phyloP scores from a whole-genome alignment of 805 yeast species.

The Candida nitratophila region DNA sequence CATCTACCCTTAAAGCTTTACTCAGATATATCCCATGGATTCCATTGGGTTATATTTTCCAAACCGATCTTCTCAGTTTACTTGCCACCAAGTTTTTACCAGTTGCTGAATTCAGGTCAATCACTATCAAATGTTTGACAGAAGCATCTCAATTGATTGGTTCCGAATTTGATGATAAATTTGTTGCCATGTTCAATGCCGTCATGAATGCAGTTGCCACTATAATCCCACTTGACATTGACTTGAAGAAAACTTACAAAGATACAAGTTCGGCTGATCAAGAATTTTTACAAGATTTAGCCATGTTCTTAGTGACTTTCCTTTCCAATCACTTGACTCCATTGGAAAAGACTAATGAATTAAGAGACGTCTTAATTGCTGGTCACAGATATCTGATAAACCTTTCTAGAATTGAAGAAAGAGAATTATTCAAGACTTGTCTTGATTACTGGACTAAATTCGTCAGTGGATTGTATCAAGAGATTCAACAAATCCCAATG shows the following conservation, averaged over 20 bases:
- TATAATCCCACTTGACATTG: slow-evolving; percentile 67
- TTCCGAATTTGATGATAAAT: slow-evolving; percentile 47
- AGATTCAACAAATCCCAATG: slow-evolving; percentile 74
- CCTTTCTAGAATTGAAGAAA: slow-evolving; percentile 84
- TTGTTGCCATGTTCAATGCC: slow-evolving; percentile 61
- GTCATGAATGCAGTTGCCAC: slow-evolving; percentile 62
- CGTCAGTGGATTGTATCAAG: slow-evolving; percentile 76
- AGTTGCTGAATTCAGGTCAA: slow-evolving; percentile 73
- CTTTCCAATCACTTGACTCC: slow-evolving; percentile 64
- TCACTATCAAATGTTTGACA: slow-evolving; percentile 85
- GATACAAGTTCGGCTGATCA: slow-evolving; percentile 79
- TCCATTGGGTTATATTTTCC: slow-evolving; percentile 83
- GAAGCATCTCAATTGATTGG: slow-evolving; percentile 73
- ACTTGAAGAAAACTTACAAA: slow-evolving; percentile 64
- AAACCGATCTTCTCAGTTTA: slow-evolving; percentile 69
- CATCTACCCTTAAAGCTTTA: slow-evolving; percentile 77
- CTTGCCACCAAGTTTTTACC: slow-evolving; percentile 71
- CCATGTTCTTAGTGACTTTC: slow-evolving; percentile 85
- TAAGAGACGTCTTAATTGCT: slow-evolving; percentile 53
- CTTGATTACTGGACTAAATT: slow-evolving; percentile 90
- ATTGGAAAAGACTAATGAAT: slow-evolving; percentile 51
- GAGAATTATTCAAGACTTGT: slow-evolving; percentile 93
- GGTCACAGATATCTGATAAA: slow-evolving; percentile 79
- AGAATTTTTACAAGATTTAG: slow-evolving; percentile 90
- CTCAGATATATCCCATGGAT: slow-evolving; percentile 91